Percentiles rank a stretch among this genome's conserved stretches.
Conservation (phyloP, 257 asterid genomes). For the Lavandula angustifolia region DNA sequence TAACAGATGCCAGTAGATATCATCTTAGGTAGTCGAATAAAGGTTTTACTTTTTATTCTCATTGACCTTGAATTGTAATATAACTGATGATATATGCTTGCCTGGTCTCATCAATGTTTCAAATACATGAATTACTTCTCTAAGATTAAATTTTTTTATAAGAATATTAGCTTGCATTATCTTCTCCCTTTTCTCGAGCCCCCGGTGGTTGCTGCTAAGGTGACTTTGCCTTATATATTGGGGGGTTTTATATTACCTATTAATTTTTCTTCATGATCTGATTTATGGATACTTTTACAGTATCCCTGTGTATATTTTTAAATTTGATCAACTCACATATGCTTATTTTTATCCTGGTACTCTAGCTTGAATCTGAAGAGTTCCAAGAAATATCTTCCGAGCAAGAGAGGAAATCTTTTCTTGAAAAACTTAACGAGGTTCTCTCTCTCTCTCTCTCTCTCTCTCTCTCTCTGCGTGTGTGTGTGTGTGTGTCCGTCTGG, state of each 20-base stretch:
- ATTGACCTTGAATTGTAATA: too few species aligned
- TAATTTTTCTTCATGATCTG: slow-evolving; percentile 10
- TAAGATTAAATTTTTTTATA: neutral
- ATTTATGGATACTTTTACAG: slow-evolving; percentile 17
- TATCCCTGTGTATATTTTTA: slow-evolving; percentile 2
- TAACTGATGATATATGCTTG: too few species aligned
- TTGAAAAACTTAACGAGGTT: slow-evolving; percentile 93
- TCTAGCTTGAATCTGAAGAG: slow-evolving; percentile 85
- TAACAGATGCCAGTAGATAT: too few species aligned
- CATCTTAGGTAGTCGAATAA: too few species aligned
- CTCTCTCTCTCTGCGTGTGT: neutral
- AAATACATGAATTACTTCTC: too few species aligned
- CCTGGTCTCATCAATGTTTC: too few species aligned
- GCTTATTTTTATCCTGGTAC: slow-evolving; percentile 26
- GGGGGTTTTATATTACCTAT: slow-evolving; percentile 3
- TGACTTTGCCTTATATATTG: slow-evolving; percentile 18
- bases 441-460: slow-evolving; percentile 34
- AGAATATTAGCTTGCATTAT: too few species aligned
- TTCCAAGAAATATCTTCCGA: slow-evolving; percentile 69
- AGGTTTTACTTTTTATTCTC: too few species aligned
- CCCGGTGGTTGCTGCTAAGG: slow-evolving; percentile 2
- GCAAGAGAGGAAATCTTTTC: slow-evolving; percentile 75
- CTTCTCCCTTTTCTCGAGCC: too few species aligned
- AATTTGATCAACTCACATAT: slow-evolving; percentile 15
- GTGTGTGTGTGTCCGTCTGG: neutral